Evolutionary conservation across 495 filamentous ascomycete genomes (phyloP).

Genomic region (Alectoria sarmentosa): DNA sequence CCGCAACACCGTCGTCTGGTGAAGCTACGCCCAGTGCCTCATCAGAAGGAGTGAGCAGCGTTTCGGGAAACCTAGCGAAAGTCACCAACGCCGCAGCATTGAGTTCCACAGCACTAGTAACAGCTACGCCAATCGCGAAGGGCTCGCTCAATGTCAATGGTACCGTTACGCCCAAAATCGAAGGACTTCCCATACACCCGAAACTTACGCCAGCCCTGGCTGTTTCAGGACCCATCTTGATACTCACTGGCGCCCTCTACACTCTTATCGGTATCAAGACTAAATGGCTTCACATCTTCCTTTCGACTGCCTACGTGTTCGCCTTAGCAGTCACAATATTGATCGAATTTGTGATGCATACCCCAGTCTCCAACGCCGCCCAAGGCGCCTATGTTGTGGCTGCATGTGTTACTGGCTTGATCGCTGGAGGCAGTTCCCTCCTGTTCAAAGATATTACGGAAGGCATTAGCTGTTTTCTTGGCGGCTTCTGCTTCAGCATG

Average conservation of each 20-base stretch:
- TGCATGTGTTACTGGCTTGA: slow-evolving; percentile 61
- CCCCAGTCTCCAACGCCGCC: slow-evolving; percentile 65
- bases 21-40: slow-evolving; percentile 6
- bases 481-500: slow-evolving; percentile 85
- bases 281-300: slow-evolving; percentile 72
- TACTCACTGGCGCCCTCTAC: slow-evolving; percentile 60
- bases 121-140: slow-evolving; percentile 18
- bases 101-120: slow-evolving; percentile 3
- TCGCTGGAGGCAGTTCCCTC: slow-evolving; percentile 69
- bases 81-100: slow-evolving; percentile 8
- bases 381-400: slow-evolving; percentile 90
- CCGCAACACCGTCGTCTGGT: slow-evolving; percentile 1
- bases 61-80: neutral
- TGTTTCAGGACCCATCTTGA: slow-evolving; percentile 69
- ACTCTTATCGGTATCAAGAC: slow-evolving; percentile 79
- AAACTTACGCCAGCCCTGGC: slow-evolving; percentile 71
- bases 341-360: slow-evolving; percentile 85
- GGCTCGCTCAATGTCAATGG: slow-evolving; percentile 18
- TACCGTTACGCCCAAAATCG: slow-evolving; percentile 19
- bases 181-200: slow-evolving; percentile 64
- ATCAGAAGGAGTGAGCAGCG: slow-evolving; percentile 5
- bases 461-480: slow-evolving; percentile 77
- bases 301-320: slow-evolving; percentile 68
- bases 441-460: slow-evolving; percentile 84
- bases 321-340: slow-evolving; percentile 72